phyloP scores from a whole-genome alignment of 202 grass and related monocot species.

The Panicum hallii region DNA sequence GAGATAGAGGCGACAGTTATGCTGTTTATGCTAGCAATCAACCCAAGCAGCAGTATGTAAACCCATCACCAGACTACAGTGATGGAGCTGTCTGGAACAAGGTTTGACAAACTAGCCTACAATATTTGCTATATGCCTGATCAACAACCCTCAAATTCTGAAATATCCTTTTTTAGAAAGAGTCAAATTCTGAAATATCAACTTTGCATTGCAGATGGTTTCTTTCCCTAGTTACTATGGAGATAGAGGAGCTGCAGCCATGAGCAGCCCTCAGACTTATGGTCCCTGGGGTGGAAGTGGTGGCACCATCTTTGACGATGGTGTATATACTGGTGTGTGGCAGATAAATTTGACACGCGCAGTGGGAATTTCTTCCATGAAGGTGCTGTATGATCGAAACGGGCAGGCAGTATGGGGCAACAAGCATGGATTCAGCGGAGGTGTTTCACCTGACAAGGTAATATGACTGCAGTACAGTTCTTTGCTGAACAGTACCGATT shows the following conservation, averaged over 20 bases:
- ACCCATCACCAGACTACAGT: slow-evolving; percentile 31
- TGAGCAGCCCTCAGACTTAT: slow-evolving; percentile 57
- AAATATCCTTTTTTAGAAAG: background rate
- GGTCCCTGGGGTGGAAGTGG: slow-evolving; percentile 93
- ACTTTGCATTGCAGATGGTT: slow-evolving; percentile 59
- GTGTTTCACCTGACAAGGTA: slow-evolving; percentile 77
- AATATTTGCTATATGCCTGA: background rate
- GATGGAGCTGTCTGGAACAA: slow-evolving; percentile 46
- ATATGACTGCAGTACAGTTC: background rate
- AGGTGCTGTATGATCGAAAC: slow-evolving; percentile 91
- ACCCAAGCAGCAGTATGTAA: slow-evolving; percentile 51
- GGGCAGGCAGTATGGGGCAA: slow-evolving; percentile 94
- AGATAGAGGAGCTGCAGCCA: slow-evolving; percentile 43
- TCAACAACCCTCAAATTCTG: background rate
- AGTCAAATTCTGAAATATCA: slow-evolving; percentile 12
- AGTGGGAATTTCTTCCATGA: slow-evolving; percentile 74
- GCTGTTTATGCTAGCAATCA: slow-evolving; percentile 46
- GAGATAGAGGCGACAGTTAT: slow-evolving; percentile 57
- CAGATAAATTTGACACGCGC: slow-evolving; percentile 85
- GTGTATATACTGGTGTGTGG: slow-evolving; percentile 74
- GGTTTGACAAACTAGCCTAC: slow-evolving; percentile 43
- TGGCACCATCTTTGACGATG: slow-evolving; percentile 96
- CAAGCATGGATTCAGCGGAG: slow-evolving; percentile 79
- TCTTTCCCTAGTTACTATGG: slow-evolving; percentile 62
- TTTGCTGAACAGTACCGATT: background rate